Conservation (phyloP, 2,329 filamentous ascomycete species). For the Microcyclospora tardicrescens region DNA sequence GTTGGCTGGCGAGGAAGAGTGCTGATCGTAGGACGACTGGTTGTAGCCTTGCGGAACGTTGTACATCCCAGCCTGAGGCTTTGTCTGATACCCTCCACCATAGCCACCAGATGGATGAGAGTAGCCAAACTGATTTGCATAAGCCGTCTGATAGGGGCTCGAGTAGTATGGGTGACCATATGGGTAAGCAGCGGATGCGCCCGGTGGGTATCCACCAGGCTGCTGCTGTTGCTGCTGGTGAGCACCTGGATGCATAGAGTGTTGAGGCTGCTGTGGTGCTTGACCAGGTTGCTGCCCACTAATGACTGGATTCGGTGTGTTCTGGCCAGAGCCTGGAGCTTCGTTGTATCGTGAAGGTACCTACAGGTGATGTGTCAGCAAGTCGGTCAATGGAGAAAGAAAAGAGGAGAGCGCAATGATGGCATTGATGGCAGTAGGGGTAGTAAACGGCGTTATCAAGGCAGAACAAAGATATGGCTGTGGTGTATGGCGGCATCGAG, state of each 20-base stretch:
- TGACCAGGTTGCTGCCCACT: constrained; percentile 40
- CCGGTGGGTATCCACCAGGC: constrained; percentile 29
- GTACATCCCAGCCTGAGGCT: constrained; percentile 46
- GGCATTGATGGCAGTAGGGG: too few species aligned
- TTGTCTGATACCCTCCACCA: constrained; percentile 27
- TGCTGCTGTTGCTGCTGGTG: constrained; percentile 39
- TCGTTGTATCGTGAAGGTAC: constrained; percentile 64
- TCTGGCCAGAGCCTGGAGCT: constrained; percentile 74
- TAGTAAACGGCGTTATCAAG: too few species aligned
- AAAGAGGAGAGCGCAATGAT: too few species aligned
- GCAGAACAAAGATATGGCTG: too few species aligned
- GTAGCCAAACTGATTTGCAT: constrained; percentile 49
- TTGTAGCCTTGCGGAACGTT: constrained; percentile 49
- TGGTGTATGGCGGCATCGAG: too few species aligned
- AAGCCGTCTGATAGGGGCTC: constrained; percentile 49
- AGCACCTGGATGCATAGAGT: constrained; percentile 21
- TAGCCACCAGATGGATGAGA: constrained; percentile 31
- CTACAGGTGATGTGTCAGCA: constrained; percentile 2
- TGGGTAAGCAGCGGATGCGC: constrained; percentile 31
- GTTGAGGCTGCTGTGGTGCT: constrained; percentile 26
- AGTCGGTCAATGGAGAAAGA: too few species aligned
- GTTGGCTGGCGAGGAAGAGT: constrained; percentile 52
- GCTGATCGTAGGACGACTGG: constrained; percentile 46
- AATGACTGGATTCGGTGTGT: constrained; percentile 70
- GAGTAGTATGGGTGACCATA: constrained; percentile 49